Evolutionary conservation across 2,329 filamentous ascomycete genomes (phyloP), one percentile per base, ranked within the genome.

Genomic region (Ceratocystis diversiconidia): DNA sequence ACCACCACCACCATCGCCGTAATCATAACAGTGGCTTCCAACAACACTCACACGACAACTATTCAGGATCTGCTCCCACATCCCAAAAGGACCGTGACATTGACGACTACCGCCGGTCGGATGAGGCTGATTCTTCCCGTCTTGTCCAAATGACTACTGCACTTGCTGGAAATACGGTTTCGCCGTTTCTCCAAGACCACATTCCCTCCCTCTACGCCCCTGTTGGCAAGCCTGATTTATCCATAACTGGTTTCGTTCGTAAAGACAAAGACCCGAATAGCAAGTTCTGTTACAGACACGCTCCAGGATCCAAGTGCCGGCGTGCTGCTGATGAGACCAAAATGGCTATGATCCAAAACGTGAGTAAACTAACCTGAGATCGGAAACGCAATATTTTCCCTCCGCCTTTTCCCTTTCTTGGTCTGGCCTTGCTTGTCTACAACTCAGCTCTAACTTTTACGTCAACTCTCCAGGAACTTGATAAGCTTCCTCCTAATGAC

Each of bases 231-330:
- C 76, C 77, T 6, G 78, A 79, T 30, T 65, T 65, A 48, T 52
- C 46, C 30, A 25, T 61, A 5, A 57, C 62, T 43, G 50, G 50
- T 7, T 64, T 57, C 19, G 52, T 57, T 19, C 73, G 73, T 61
- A 76, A 72, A 57, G 76, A 78, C 59, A 79, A 75, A 71, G 82
- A 85, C 68, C 82, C 80, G 44, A 95, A 92, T 74, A 95, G 90
- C 70, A 94, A 89, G 74, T 97, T 88, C 77, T 99, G 94, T 77
- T 99, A 99, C 75, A 86, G 94, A 65, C 94, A 99, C 75, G 83
- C 89, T 64, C 94, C 94, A 1, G 94, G 97, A 75, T 85, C 92
- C 64, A 95, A 96, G 77, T 99, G 94, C 76, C 83, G 92, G 68
- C 85, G 91, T 68, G 90, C 95, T 69, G 92, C 91, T 67, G 92